Conservation (phyloP, 805 yeast genomes). For the Diddensiella transvaalensis region DNA sequence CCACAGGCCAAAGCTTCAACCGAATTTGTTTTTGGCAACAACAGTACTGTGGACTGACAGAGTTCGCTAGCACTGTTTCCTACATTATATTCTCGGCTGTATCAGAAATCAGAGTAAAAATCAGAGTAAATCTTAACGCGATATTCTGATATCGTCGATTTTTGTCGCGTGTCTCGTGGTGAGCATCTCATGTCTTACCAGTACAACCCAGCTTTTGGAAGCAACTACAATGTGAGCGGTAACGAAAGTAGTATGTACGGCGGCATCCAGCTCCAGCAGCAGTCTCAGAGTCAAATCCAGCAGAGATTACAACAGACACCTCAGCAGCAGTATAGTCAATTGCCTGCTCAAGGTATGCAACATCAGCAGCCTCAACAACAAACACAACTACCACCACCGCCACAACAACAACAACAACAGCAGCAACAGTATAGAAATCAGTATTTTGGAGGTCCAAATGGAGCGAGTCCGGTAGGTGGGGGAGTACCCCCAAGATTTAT, state of each 20-base stretch:
- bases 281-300: slow-evolving; percentile 22
- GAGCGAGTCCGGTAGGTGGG: background rate
- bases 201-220: background rate
- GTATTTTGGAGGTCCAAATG: background rate
- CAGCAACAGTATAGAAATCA: background rate
- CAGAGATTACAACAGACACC: slow-evolving; percentile 15
- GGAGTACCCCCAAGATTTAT: background rate
- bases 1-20: no score
- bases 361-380: background rate
- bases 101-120: no score
- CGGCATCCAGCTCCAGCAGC: slow-evolving; percentile 21
- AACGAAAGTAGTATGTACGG: background rate
- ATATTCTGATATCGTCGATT: no score
- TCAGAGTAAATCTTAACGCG: no score
- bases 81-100: no score
- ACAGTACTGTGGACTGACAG: no score
- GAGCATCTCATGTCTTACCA: slow-evolving; percentile 3
- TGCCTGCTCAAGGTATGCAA: background rate
- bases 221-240: background rate
- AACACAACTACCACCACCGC: background rate
- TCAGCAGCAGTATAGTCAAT: slow-evolving; percentile 1
- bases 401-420: background rate
- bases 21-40: no score
- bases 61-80: no score
- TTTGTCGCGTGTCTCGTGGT: no score